These are phyloP conservation scores for Jamesozyma hellenica DNA, from an alignment of 805 yeast genomes.

Conservation along the genomic window DNA sequence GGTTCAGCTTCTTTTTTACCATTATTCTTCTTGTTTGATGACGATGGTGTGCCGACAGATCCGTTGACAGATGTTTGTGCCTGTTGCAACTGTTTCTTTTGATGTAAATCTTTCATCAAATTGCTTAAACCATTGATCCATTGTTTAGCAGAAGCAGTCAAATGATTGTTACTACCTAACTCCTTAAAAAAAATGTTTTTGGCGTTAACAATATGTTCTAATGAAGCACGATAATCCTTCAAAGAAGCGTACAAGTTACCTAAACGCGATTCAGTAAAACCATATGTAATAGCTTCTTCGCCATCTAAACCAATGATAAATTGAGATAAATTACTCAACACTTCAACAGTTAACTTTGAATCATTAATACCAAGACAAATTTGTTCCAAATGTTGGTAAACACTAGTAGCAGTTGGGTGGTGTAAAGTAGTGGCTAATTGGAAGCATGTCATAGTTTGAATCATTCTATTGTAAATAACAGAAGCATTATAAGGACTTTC, in stretches of 20 bases:
- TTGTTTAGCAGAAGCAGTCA: constrained; percentile 56
- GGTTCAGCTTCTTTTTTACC: constrained; percentile 29
- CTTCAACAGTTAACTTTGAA: constrained; percentile 41
- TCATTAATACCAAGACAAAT: constrained; percentile 50
- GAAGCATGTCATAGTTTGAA: constrained; percentile 31
- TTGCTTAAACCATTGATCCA: constrained; percentile 51
- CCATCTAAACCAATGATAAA: constrained; percentile 47
- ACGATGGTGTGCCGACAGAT: constrained; percentile 6
- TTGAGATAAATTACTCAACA: constrained; percentile 45
- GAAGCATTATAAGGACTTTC: constrained; percentile 53
- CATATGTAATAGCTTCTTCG: constrained; percentile 49
- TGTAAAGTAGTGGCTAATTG: constrained; percentile 44
- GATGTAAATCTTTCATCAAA: constrained; percentile 23
- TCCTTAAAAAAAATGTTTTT: constrained; percentile 44
- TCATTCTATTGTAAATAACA: constrained; percentile 49
- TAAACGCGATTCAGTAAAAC: constrained; percentile 56
- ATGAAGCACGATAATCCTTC: constrained; percentile 46
- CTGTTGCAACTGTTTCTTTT: constrained; percentile 21
- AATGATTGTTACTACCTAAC: constrained; percentile 58
- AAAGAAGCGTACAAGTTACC: constrained; percentile 48
- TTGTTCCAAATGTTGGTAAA: constrained; percentile 40
- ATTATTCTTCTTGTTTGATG: constrained; percentile 5
- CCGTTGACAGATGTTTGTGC: constrained; percentile 21
- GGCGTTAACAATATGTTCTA: constrained; percentile 46
- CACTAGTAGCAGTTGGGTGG: constrained; percentile 63